These are phyloP conservation scores for Atkinsonella texensis DNA, from an alignment of 2,329 filamentous ascomycete genomes.

Conservation along the genomic window DNA sequence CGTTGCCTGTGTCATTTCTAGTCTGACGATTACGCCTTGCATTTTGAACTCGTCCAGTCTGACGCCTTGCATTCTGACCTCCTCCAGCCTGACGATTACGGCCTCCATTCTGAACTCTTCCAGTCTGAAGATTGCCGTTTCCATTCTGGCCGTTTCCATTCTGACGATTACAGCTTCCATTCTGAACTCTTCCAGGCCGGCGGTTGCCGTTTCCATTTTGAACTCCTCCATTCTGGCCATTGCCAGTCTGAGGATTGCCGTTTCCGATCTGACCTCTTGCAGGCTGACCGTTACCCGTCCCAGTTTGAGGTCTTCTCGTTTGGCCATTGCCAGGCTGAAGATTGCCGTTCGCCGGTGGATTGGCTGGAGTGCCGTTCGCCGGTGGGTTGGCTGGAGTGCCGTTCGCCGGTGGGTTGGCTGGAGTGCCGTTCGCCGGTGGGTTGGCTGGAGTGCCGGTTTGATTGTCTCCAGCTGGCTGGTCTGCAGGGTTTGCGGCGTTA, in stretches of 20 bases:
- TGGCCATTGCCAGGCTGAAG: neutral
- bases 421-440: too few species aligned
- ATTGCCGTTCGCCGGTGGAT: too few species aligned
- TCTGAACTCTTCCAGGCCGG: too few species aligned
- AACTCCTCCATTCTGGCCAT: neutral
- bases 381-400: too few species aligned
- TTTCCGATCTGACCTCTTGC: neutral
- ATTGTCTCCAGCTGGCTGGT: neutral
- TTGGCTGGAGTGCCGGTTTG: too few species aligned
- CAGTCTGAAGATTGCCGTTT: neutral
- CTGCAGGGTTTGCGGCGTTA: neutral
- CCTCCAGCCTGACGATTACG: neutral
- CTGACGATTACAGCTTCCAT: too few species aligned
- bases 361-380: too few species aligned
- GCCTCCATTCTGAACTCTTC: neutral
- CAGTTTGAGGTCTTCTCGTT: neutral
- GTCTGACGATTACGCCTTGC: too few species aligned
- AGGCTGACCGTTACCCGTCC: neutral
- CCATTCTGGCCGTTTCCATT: neutral
- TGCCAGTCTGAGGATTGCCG: neutral
- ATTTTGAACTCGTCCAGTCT: too few species aligned
- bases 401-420: too few species aligned
- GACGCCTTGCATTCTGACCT: neutral
- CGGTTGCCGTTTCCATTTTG: neutral
- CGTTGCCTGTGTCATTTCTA: neutral